Conservation (phyloP, 1,139 yeast genomes). For the Pichia sp. region DNA sequence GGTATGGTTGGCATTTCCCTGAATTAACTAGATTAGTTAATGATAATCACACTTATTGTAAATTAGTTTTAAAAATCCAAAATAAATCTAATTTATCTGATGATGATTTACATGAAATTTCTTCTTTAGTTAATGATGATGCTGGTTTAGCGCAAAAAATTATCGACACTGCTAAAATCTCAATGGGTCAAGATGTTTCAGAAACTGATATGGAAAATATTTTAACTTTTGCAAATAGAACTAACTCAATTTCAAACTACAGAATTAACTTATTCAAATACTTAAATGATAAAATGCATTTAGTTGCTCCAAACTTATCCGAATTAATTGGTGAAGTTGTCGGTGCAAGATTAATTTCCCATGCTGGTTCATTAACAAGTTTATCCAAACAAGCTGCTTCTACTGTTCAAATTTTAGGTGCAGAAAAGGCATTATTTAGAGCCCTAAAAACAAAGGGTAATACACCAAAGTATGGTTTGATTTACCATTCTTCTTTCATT, state of each 20-base stretch:
- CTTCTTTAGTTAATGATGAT: slow-evolving; percentile 86
- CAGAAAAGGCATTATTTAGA: slow-evolving; percentile 97
- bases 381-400: slow-evolving; percentile 98
- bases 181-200: slow-evolving; percentile 98
- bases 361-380: slow-evolving; percentile 95
- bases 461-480: slow-evolving; percentile 96
- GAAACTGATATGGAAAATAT: slow-evolving; percentile 91
- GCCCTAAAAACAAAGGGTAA: slow-evolving; percentile 97
- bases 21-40: slow-evolving; percentile 93
- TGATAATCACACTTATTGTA: slow-evolving; percentile 86
- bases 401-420: slow-evolving; percentile 96
- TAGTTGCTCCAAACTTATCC: slow-evolving; percentile 95
- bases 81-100: slow-evolving; percentile 82
- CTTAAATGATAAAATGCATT: slow-evolving; percentile 91
- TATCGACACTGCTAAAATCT: slow-evolving; percentile 85
- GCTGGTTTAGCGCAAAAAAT: slow-evolving; percentile 90
- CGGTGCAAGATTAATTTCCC: slow-evolving; percentile 97
- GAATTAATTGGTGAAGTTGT: slow-evolving; percentile 97
- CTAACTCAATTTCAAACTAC: slow-evolving; percentile 87
- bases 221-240: slow-evolving; percentile 86
- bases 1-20: slow-evolving; percentile 99
- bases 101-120: slow-evolving; percentile 82
- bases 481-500: slow-evolving; percentile 93
- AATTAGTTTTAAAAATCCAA: slow-evolving; percentile 71
- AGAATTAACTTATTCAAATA: slow-evolving; percentile 83